Evolutionary conservation across 2,329 filamentous ascomycete genomes (phyloP), one percentile per base, ranked within the genome.

Genomic region (Rhinocladiella mackenziei): DNA sequence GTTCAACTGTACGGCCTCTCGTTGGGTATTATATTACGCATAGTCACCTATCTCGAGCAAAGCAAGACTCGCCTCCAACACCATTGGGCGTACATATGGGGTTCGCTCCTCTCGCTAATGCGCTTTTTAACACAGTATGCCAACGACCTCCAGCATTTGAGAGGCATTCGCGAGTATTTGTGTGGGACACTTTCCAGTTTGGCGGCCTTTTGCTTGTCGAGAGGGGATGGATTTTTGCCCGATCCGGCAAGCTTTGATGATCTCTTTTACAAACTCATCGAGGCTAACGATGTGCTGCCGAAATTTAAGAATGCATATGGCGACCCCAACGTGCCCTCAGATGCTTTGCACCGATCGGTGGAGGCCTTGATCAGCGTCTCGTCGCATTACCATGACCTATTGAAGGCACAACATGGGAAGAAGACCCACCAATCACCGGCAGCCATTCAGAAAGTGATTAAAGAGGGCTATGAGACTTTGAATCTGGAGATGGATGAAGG

Each of bases 231-330:
- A 2, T 97, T 98, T 66, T 75, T 98, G 5, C 92, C 91, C 0
- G 86, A 86, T 20, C 83, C 89, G 1, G 78, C 85, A 13, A 83
- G 87, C 1, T 97, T 97, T 65, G 92, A 98, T 58, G 92, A 98
- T 60, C 74, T 98, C 0, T 97, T 98, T 69, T 98, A 98, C 77
- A 98, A 98, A 68, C 78, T 97, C 2, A 89, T 97, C 18, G 92
- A 98, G 66, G 86, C 84, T 2, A 88, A 89, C 8, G 77, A 87
- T 9, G 75, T 97, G 5, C 39, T 56, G 15, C 36, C 39, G 32
- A 88, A 86, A 60, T 95, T 97, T 68, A 80, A 87, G 29, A 80
- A 89, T 51, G 83, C 78, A 7, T 97, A 48, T 13, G 54, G 44
- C 43, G 53, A 20, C 46, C 52, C 28, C 3, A 36, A 43, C 23